phyloP scores from a whole-genome alignment of 257 asterid species.

The Solanum ahanhuiri region DNA sequence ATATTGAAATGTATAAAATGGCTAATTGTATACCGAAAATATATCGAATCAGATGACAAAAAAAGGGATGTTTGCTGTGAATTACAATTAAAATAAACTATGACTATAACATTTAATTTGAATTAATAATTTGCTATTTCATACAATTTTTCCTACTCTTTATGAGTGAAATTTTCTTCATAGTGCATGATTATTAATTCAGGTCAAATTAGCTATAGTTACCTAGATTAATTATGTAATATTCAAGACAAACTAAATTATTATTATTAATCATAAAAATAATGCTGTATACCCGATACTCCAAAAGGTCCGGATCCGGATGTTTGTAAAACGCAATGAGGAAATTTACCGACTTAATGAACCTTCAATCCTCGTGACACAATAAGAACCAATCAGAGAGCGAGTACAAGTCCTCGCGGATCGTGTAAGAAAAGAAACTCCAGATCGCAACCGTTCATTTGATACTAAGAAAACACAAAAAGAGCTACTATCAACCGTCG shows the following conservation, averaged over 20 bases:
- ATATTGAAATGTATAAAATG: no score
- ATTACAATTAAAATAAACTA: no score
- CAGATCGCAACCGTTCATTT: neutral
- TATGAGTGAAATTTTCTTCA: neutral
- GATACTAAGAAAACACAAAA: neutral
- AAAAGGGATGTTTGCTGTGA: no score
- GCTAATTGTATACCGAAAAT: no score
- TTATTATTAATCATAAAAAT: no score
- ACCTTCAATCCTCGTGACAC: neutral
- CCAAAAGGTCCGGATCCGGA: neutral
- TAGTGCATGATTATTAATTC: neutral
- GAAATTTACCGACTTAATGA: neutral
- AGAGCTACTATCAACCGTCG: neutral
- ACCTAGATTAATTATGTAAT: no score
- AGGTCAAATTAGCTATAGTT: neutral
- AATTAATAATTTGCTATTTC: no score
- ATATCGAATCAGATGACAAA: no score
- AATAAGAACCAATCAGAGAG: neutral
- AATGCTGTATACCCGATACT: neutral
- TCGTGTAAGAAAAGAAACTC: neutral
- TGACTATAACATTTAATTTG: no score
- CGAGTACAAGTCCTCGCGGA: neutral
- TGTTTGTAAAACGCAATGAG: neutral
- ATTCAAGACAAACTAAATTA: neutral
- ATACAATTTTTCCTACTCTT: neutral